These are phyloP conservation scores for Beauveria brongniartii DNA, from an alignment of 2,329 filamentous ascomycete species.

Conservation along the genomic window DNA sequence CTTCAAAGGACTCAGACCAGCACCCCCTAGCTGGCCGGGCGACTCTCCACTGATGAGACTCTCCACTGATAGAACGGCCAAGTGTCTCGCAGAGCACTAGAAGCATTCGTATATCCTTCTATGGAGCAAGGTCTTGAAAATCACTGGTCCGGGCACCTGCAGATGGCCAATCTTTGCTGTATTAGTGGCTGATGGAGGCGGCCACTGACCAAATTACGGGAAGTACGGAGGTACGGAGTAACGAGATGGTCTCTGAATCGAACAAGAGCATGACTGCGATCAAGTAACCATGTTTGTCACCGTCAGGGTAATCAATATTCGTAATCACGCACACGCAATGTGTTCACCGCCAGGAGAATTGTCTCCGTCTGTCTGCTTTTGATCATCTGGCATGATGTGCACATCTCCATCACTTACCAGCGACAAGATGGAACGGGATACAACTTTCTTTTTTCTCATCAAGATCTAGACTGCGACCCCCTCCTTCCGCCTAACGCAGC, in stretches of 20 bases:
- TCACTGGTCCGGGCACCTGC: neutral
- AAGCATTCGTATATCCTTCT: slow-evolving; percentile 1
- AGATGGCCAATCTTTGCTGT: neutral
- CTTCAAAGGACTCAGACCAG: neutral
- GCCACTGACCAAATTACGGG: neutral
- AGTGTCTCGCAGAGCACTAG: slow-evolving; percentile 2
- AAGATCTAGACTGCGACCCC: neutral
- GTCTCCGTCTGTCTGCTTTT: neutral
- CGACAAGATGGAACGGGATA: neutral
- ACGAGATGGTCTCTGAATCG: neutral
- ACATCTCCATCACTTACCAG: neutral
- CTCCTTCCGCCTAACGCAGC: no score
- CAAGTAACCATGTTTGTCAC: neutral
- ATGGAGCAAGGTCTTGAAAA: neutral
- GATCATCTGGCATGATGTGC: neutral
- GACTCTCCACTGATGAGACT: neutral
- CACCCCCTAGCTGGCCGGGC: neutral
- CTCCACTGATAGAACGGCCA: slow-evolving; percentile 1
- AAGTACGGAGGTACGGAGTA: neutral
- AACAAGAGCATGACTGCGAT: neutral
- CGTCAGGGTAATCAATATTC: neutral
- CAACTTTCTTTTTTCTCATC: neutral
- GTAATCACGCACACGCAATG: no score
- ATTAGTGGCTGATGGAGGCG: neutral
- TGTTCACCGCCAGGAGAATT: neutral